Evolutionary conservation across 805 yeast species (phyloP), one percentile per base, ranked within the genome.

Genomic region (Brettanomyces sp.): DNA sequence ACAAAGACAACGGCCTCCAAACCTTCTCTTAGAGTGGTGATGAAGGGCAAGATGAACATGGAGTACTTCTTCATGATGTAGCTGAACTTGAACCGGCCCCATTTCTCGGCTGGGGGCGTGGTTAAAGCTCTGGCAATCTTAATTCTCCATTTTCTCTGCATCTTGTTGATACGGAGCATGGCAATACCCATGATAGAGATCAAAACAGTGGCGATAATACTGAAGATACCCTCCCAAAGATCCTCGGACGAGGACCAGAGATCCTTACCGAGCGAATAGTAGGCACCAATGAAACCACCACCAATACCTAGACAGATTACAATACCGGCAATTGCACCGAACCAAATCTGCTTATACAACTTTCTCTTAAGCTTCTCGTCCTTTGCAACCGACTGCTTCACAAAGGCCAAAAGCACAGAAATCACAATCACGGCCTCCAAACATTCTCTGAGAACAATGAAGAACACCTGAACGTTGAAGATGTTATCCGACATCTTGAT

Each of bases 131-230:
- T 76, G 28, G 97, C 96, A 62, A 91, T 85, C 70, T 91, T 91
- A 54, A 89, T 74, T 72, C 96, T 80, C 99, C 99, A 91, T 70
- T 91, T 91, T 55, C 80, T 91, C 69, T 88, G 89, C 95, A 90
- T 87, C 73, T 90, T 89, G 73, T 90, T 90, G 65, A 91, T 76
- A 68, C 98, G 80, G 60, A 91, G 76, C 96, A 91, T 86, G 47
- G 97, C 95, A 59, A 91, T 76, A 64, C 99, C 98, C 97, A 91
- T 90, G 56, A 84, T 56, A 11, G 96, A 78, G 60, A 91, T 91
- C 79, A 91, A 78, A 41, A 86, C 69, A 0, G 95, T 79, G 3
- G 98, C 99, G 64, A 91, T 80, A 54, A 91, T 69, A 67, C 95
- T 86, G 63, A 91, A 89, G 47, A 87, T 73, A 71, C 97, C 98